These are phyloP conservation scores for Hyaloscypha bicolor DNA, from an alignment of 495 filamentous ascomycete species.

Conservation along the genomic window DNA sequence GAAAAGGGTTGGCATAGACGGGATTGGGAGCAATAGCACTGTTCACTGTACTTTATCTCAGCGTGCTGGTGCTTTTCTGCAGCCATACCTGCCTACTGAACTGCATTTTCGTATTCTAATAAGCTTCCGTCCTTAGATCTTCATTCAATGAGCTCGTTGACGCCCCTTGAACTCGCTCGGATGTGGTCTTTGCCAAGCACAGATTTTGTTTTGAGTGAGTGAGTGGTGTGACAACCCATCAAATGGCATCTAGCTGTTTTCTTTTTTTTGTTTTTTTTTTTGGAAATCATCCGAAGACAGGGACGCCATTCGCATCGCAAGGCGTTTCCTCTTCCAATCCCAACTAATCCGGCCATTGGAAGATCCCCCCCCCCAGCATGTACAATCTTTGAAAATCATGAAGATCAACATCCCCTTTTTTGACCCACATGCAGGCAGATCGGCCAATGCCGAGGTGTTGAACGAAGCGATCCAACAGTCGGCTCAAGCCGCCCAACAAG, in stretches of 20 bases:
- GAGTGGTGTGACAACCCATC: no score
- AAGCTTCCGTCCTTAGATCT: background rate
- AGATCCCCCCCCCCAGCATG: no score
- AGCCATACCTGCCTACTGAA: constrained; percentile 18
- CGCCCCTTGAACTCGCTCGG: no score
- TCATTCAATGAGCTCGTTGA: no score
- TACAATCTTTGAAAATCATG: background rate
- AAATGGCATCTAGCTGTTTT: no score
- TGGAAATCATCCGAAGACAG: no score
- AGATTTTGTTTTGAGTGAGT: no score
- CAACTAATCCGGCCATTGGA: no score
- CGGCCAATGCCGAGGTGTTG: constrained; percentile 17
- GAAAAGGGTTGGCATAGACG: constrained; percentile 30
- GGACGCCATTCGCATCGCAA: no score
- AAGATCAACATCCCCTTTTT: background rate
- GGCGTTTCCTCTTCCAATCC: no score
- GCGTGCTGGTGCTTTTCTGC: constrained; percentile 31
- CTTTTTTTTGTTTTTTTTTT: no score
- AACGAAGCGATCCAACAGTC: constrained; percentile 14
- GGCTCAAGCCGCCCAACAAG: constrained; percentile 18
- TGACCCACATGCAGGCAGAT: background rate
- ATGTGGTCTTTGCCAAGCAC: no score
- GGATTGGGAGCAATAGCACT: constrained; percentile 26
- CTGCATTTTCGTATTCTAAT: constrained; percentile 7
- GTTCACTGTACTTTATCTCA: constrained; percentile 34